phyloP scores from a whole-genome alignment of 352 stramenopile genomes.

The Pythium plurisporium region DNA sequence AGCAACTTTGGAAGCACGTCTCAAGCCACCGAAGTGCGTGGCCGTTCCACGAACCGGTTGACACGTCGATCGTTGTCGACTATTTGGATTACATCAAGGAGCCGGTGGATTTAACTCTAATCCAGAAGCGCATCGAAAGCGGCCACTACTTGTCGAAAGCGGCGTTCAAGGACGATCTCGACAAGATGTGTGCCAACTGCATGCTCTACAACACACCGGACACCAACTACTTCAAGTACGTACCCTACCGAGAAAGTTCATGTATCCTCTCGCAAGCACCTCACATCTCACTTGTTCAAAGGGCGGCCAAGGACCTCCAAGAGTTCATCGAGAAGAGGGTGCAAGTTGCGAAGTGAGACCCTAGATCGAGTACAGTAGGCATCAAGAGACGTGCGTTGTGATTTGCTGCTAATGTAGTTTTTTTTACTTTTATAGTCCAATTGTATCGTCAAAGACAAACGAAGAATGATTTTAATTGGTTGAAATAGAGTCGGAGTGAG shows the following conservation, averaged over 20 bases:
- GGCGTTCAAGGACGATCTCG: constrained; percentile 92
- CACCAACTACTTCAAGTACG: constrained; percentile 96
- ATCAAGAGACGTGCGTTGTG: constrained; percentile 4
- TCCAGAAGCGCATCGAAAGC: constrained; percentile 79
- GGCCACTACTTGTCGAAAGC: constrained; percentile 89
- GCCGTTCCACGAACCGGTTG: constrained; percentile 97
- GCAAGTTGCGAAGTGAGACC: constrained; percentile 29
- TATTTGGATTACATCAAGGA: constrained; percentile 97
- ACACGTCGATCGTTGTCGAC: constrained; percentile 93
- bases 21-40: constrained; percentile 94
- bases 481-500: constrained; percentile 4
- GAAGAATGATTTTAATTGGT: too few species aligned
- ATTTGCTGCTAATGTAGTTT: constrained; percentile 11
- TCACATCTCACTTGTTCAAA: constrained; percentile 8
- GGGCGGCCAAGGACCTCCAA: constrained; percentile 68
- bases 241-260: constrained; percentile 5
- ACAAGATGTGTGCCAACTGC: constrained; percentile 97
- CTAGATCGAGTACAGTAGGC: not conserved
- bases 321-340: constrained; percentile 74
- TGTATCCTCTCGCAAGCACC: not conserved
- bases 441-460: not conserved
- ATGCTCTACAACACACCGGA: constrained; percentile 95
- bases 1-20: constrained; percentile 86
- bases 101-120: constrained; percentile 88
- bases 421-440: not conserved